phyloP scores from a whole-genome alignment of 768 basidiomycete genomes.

The Exsudoporus frostii region DNA sequence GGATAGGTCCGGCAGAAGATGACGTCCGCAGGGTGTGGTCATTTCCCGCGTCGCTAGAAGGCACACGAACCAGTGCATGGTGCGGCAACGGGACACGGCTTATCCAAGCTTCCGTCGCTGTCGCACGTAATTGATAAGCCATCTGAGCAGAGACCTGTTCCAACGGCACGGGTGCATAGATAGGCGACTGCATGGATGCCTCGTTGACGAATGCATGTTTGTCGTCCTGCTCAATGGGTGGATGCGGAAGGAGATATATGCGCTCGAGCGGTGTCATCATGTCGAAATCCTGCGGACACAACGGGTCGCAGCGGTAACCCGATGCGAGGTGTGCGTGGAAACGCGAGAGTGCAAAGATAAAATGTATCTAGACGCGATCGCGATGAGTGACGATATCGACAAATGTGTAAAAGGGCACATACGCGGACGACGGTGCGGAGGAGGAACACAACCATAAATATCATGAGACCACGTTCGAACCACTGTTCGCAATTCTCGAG shows the following conservation, averaged over 20 bases:
- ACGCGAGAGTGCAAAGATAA: constrained; percentile 68
- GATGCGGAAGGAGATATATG: constrained; percentile 56
- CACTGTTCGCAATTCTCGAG: constrained; percentile 80
- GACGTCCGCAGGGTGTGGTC: background rate
- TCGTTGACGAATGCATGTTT: constrained; percentile 2
- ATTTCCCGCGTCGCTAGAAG: background rate
- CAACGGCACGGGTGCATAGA: constrained; percentile 73
- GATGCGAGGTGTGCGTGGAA: constrained; percentile 57
- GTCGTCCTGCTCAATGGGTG: constrained; percentile 11
- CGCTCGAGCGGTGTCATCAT: constrained; percentile 44
- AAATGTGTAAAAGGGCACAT: constrained; percentile 26
- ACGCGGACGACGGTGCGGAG: constrained; percentile 67
- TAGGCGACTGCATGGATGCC: constrained; percentile 6
- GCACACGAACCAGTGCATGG: background rate
- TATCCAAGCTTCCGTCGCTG: constrained; percentile 70
- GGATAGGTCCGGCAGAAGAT: constrained; percentile 19
- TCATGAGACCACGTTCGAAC: constrained; percentile 66
- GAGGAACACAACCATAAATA: constrained; percentile 54
- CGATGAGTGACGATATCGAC: background rate
- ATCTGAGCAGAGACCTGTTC: constrained; percentile 51
- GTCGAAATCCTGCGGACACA: constrained; percentile 16
- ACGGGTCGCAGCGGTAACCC: constrained; percentile 24
- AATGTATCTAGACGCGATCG: constrained; percentile 54
- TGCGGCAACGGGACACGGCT: constrained; percentile 13
- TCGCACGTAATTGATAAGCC: constrained; percentile 47